Evolutionary conservation across 441 rosid species (phyloP).

Genomic region (Populus hybrid): DNA sequence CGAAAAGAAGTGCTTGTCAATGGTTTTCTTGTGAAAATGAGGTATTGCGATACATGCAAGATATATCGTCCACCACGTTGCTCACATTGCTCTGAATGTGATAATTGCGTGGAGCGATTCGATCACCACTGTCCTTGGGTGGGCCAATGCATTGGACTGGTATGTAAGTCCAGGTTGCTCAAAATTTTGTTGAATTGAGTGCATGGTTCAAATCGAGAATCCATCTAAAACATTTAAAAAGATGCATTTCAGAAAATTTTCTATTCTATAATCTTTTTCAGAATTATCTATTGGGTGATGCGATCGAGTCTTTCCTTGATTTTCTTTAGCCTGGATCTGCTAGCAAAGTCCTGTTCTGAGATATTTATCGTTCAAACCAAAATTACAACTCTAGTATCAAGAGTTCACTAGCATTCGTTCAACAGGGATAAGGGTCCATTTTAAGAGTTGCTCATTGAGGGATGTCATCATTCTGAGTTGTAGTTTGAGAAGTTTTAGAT

Average conservation of each 20-base stretch:
- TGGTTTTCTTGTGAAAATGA: conserved; percentile 62
- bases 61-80: conserved; percentile 89
- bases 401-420: not conserved
- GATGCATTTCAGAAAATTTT: not conserved
- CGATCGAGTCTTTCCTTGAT: not conserved
- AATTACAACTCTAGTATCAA: not conserved
- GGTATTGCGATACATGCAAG: conserved; percentile 89
- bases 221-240: not conserved
- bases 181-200: not conserved
- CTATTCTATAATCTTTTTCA: not conserved
- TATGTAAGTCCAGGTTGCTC: conserved; percentile 26
- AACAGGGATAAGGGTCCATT: not conserved
- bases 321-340: not conserved
- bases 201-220: not conserved
- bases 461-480: not conserved
- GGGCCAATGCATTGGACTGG: conserved; percentile 93
- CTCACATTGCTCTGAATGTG: conserved; percentile 88
- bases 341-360: not conserved
- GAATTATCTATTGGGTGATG: not conserved
- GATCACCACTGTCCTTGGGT: conserved; percentile 97
- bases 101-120: conserved; percentile 81
- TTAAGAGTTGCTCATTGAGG: not conserved
- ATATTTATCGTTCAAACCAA: not conserved
- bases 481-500: not conserved
- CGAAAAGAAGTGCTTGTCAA: conserved; percentile 70